phyloP scores from a whole-genome alignment of 805 yeast species.

The Candida insectalens region DNA sequence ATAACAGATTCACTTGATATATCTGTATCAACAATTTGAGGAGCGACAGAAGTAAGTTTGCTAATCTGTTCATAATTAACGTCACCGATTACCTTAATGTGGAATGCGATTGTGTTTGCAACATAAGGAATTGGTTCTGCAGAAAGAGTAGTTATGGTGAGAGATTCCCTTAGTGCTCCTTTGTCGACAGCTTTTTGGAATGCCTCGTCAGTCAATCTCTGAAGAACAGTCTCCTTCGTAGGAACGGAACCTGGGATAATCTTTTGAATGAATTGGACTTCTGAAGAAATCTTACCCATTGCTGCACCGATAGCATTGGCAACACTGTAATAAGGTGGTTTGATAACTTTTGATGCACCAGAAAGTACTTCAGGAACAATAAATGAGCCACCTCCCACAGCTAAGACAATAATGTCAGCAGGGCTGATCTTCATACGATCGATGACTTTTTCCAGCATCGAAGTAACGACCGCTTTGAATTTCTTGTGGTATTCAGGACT shows the following conservation, averaged over 20 bases:
- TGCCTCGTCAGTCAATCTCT: constrained; percentile 12
- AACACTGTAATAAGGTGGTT: constrained; percentile 32
- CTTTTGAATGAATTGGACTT: constrained; percentile 10
- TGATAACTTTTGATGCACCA: constrained; percentile 31
- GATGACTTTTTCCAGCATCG: constrained; percentile 28
- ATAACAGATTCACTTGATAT: no score
- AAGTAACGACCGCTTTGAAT: constrained; percentile 7
- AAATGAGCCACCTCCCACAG: constrained; percentile 43
- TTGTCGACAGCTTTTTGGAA: constrained; percentile 12
- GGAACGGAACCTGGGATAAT: constrained; percentile 10
- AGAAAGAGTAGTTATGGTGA: constrained; percentile 17
- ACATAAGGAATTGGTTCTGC: constrained; percentile 27
- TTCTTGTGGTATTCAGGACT: constrained; percentile 3
- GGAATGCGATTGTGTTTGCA: constrained; percentile 24
- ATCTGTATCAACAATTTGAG: neutral
- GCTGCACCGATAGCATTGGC: constrained; percentile 47
- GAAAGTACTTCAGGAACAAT: constrained; percentile 27
- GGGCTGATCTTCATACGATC: constrained; percentile 37
- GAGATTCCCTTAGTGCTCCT: constrained; percentile 20
- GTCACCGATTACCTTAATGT: constrained; percentile 33
- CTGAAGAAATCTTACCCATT: constrained; percentile 32
- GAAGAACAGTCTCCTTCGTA: constrained; percentile 13
- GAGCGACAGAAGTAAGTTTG: constrained; percentile 2
- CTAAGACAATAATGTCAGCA: constrained; percentile 29
- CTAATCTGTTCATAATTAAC: constrained; percentile 26